Percentiles rank a stretch among this genome's conserved stretches.
These are phyloP conservation scores for Cutaneotrichosporon mucoides DNA, from an alignment of 1,284 basidiomycete species.

Conservation along the genomic window DNA sequence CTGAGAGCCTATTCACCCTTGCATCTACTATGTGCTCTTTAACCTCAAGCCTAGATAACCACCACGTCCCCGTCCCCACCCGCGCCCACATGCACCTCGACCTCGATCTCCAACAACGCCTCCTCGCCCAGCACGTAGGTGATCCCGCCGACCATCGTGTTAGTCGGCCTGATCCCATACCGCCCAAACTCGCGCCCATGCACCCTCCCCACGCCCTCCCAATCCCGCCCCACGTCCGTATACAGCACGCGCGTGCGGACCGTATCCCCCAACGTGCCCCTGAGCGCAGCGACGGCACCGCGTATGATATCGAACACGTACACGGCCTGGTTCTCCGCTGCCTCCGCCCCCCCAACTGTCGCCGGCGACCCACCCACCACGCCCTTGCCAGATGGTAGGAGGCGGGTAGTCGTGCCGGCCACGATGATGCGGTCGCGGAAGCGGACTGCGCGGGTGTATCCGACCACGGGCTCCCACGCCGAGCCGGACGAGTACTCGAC, in stretches of 20 bases:
- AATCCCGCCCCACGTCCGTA: slow-evolving; percentile 13
- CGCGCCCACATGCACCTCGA: slow-evolving; percentile 11
- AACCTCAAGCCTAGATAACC: too few species aligned
- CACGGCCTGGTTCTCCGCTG: slow-evolving; percentile 8
- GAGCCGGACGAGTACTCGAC: slow-evolving; percentile 8
- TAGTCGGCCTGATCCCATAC: slow-evolving; percentile 15
- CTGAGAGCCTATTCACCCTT: too few species aligned
- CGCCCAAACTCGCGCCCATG: slow-evolving; percentile 16
- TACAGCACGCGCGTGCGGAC: slow-evolving; percentile 18
- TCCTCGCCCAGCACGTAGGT: slow-evolving; percentile 11
- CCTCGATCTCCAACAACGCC: slow-evolving; percentile 23
- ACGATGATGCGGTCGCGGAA: background rate
- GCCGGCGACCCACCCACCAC: slow-evolving; percentile 5
- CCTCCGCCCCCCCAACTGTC: background rate
- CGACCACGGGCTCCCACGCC: slow-evolving; percentile 11
- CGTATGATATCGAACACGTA: slow-evolving; percentile 21
- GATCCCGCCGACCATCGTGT: slow-evolving; percentile 19
- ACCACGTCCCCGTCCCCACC: background rate
- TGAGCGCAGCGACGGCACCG: slow-evolving; percentile 11
- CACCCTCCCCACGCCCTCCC: slow-evolving; percentile 6
- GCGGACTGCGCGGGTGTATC: slow-evolving; percentile 7
- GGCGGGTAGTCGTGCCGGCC: slow-evolving; percentile 3
- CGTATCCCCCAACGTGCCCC: slow-evolving; percentile 15
- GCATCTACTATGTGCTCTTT: too few species aligned
- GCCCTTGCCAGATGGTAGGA: slow-evolving; percentile 6